A percentile compares a stretch with the other conserved stretches of the same genome.
Conservation (phyloP, 2,329 filamentous ascomycete genomes). For the Dothidotthia symphoricarpi region DNA sequence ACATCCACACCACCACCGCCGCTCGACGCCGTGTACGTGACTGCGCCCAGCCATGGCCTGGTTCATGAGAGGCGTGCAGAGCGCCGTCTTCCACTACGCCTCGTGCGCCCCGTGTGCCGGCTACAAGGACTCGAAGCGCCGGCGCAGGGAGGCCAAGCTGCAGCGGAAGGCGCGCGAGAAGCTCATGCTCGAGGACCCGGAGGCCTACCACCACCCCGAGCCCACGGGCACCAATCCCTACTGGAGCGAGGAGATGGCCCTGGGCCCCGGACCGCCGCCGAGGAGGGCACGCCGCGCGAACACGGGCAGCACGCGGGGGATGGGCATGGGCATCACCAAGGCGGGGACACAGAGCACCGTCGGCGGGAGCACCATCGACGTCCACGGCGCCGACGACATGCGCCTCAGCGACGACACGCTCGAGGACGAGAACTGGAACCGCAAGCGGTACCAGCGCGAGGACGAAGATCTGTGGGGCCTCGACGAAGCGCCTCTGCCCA, state of each 20-base stretch:
- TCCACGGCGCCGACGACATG: conserved; percentile 20
- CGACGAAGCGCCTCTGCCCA: conserved; percentile 46
- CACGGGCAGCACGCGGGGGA: conserved; percentile 53
- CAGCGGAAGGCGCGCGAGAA: conserved; percentile 65
- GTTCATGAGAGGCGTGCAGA: conserved; percentile 60
- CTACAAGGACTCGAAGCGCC: conserved; percentile 66
- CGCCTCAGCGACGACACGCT: conserved; percentile 37
- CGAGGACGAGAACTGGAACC: conserved; percentile 64
- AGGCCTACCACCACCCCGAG: conserved; percentile 72
- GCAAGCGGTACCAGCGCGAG: conserved; percentile 76
- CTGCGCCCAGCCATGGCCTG: conserved; percentile 34
- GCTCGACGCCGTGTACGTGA: background rate
- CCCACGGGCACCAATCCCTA: conserved; percentile 85
- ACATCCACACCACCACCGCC: conserved; percentile 2
- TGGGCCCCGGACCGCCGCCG: conserved; percentile 73
- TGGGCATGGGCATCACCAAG: conserved; percentile 52
- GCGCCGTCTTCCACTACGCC: conserved; percentile 73
- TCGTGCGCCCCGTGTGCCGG: conserved; percentile 78
- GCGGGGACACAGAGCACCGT: conserved; percentile 52
- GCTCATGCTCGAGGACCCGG: conserved; percentile 67
- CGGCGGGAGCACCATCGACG: conserved; percentile 38
- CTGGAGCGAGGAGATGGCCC: conserved; percentile 81
- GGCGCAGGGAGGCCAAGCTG: conserved; percentile 67
- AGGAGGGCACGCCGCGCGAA: conserved; percentile 57
- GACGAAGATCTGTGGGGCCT: conserved; percentile 84